Base-by-base conservation (phyloP, 805 yeast species). In the Vanderwaltozyma verrucispora region DNA sequence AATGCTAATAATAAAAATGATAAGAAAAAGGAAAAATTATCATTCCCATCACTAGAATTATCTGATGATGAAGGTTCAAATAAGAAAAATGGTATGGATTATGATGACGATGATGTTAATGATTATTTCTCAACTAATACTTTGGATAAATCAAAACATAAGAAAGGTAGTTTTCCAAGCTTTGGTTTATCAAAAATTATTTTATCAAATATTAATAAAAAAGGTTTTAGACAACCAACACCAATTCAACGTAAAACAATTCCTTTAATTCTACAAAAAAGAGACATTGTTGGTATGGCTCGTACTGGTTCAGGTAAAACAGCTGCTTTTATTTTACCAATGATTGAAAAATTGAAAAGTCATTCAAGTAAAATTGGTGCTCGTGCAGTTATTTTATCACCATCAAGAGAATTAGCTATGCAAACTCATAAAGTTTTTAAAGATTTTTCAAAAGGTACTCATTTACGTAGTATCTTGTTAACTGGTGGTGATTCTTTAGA, bases 401-500 rank as follows among this genome's bases (percentile, higher is more conserved):
- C 99, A 16, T 84, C 94, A 42, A 79, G 99, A 72, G 99, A 92
- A 62, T 69, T 92, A 62, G 99, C 99, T 0, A 60, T 84, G 50
- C 99, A 92, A 62, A 92, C 99, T 0, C 73, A 73, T 54, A 85
- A 77, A 53, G 94, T 85, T 42, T 80, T 89, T 26, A 85, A 83
- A 51, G 98, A 92, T 39, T 89, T 92, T 56, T 63, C 88, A 13
- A 74, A 68, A 41, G 94, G 94, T 5, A 77, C 94, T 0, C 94
- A 86, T 51, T 68, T 92, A 46, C 73, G 96, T 49, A 68, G 85
- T 14, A 75, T 82, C 12, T 68, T 88, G 35, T 65, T 92, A 23
- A 89, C 94, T 40, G 99, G 99, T 65, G 99, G 99, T 67, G 99
- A 92, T 55, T 84, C 96, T n/a, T 66, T 92, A 52, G 98, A 92